Evolutionary conservation across 2,329 filamentous ascomycete species (phyloP).

Genomic region (Dichotomopilus funicola): DNA sequence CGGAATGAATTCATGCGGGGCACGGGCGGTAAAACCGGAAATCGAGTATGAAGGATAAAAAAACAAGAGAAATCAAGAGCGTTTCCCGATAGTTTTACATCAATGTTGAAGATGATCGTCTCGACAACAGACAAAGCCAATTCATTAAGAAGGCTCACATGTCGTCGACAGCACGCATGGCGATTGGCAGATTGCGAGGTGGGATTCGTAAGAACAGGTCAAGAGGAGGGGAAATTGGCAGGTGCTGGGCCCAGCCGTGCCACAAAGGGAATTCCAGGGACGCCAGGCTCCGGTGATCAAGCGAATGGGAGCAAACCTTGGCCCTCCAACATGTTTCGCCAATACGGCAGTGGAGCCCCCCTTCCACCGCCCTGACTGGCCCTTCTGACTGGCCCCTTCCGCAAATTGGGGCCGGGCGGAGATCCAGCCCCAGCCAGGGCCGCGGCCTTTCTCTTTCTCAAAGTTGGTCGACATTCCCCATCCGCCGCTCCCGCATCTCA

Average conservation of each 20-base stretch:
- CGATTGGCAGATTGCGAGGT: slow-evolving; percentile 9
- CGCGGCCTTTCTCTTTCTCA: slow-evolving; percentile 15
- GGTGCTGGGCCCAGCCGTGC: slow-evolving; percentile 6
- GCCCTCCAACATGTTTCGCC: slow-evolving; percentile 23
- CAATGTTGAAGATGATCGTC: slow-evolving; percentile 1
- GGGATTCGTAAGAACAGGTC: slow-evolving; percentile 1
- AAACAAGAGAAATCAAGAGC: not conserved
- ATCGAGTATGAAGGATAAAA: too few relatives aligned
- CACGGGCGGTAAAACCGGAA: too few relatives aligned
- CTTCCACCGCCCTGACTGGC: not conserved
- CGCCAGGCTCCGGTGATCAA: slow-evolving; percentile 13
- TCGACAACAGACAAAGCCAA: not conserved
- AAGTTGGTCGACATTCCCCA: slow-evolving; percentile 13
- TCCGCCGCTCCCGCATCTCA: slow-evolving; percentile 7
- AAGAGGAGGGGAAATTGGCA: slow-evolving; percentile 17
- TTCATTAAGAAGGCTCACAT: not conserved
- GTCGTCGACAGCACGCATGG: not conserved
- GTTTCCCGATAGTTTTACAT: not conserved
- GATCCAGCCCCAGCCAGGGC: slow-evolving; percentile 2
- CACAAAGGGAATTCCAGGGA: slow-evolving; percentile 15
- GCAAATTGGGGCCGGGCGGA: slow-evolving; percentile 20
- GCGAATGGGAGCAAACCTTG: slow-evolving; percentile 19
- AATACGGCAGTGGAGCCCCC: slow-evolving; percentile 19
- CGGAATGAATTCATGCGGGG: not conserved
- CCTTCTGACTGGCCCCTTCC: slow-evolving; percentile 17